Evolutionary conservation across 2,329 filamentous ascomycete genomes (phyloP), one percentile per base, ranked within the genome.

Genomic region (Aspergillus tubingensis): DNA sequence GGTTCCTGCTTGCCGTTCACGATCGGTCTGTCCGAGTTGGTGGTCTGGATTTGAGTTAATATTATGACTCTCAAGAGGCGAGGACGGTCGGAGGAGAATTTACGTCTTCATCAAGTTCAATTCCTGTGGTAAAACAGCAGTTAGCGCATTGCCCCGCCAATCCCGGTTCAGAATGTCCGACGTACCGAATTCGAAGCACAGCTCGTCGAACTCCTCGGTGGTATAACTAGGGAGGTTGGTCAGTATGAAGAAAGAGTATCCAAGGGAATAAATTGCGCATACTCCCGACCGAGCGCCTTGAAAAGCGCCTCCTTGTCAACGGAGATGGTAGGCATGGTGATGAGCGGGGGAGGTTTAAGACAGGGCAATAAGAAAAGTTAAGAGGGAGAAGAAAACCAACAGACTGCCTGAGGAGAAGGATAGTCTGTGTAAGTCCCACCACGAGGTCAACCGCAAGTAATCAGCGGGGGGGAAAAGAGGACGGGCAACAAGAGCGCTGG

Each of bases 301-400:
- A 91, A 98, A 75, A 99, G 91, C 75, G 89, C 91, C 73, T 92
- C 93, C 83, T 98, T 99, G 83, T 98, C 91, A 71, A 98, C 93
- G 70, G 89, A 85, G 71, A 99, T 97, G 76, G 95, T 99, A 80
- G 95, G 95, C 95, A 97, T 97, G 63, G 77, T 86, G 78, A 75
- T 50, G 25, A 27, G 10, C 15, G 25, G 47, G 23, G 47, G 70
- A 68, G 54, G 63, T 67, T 59, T 32, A 69, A 65, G 65, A 66
- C 62, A 66, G n/a, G 30, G 52, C 63, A 30, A 61, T 10, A 55
- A 55, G 57, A 25, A 59, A 62, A 21, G 39, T 23, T 23, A 2
- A 36, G 32, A 47, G 11, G 17, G 44, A 23, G 51, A 50, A 30
- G 30, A 56, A 32, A 48, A 36, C n/a, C 41, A 57, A 19, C 56